These are phyloP conservation scores for Diaporthe sp. DNA, from an alignment of 2,329 filamentous ascomycete species.

Conservation along the genomic window DNA sequence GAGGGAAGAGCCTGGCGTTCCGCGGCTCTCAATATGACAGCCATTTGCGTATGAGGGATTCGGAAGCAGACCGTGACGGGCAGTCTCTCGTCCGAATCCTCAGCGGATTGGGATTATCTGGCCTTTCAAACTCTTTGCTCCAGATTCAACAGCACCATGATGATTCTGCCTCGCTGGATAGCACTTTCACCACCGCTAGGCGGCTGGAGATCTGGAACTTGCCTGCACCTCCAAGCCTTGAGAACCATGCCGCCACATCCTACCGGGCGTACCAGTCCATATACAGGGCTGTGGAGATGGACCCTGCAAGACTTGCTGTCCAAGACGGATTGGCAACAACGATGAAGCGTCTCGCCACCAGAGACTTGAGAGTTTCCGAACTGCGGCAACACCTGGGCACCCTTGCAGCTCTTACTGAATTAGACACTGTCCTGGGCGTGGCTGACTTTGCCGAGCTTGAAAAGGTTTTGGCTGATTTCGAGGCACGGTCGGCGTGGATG, in stretches of 20 bases:
- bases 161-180: slow-evolving; percentile 73
- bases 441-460: slow-evolving; percentile 71
- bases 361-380: slow-evolving; percentile 63
- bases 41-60: slow-evolving; percentile 75
- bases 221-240: slow-evolving; percentile 74
- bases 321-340: slow-evolving; percentile 73
- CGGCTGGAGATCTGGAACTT: slow-evolving; percentile 94
- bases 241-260: slow-evolving; percentile 76
- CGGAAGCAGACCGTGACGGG: slow-evolving; percentile 70
- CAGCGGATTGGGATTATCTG: slow-evolving; percentile 85
- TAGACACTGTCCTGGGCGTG: slow-evolving; percentile 81
- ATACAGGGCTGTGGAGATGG: slow-evolving; percentile 72
- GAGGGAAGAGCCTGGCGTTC: slow-evolving; percentile 88
- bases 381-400: slow-evolving; percentile 70
- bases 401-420: slow-evolving; percentile 82
- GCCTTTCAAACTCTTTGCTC: slow-evolving; percentile 84
- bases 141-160: slow-evolving; percentile 74
- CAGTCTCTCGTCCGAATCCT: slow-evolving; percentile 82
- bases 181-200: slow-evolving; percentile 83
- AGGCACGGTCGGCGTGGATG: slow-evolving; percentile 82
- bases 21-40: slow-evolving; percentile 93
- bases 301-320: slow-evolving; percentile 68
- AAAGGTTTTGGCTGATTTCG: slow-evolving; percentile 73
- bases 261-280: slow-evolving; percentile 88
- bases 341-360: slow-evolving; percentile 68